phyloP scores from a whole-genome alignment of 1,284 basidiomycete genomes.

The Uromyces viciae-fabae region DNA sequence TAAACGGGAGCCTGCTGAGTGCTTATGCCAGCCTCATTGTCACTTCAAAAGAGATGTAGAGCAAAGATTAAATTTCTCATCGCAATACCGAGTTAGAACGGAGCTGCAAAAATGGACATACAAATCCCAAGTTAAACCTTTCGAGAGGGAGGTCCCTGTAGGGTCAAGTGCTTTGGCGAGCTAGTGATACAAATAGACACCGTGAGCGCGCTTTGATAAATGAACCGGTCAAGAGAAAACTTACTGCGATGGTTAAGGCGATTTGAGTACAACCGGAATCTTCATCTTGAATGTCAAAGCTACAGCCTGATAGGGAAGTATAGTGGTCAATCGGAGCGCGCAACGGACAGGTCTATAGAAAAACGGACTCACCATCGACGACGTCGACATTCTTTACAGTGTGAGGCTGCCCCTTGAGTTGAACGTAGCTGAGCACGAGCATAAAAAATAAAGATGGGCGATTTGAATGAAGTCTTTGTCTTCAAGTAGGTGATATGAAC shows the following conservation, averaged over 20 bases:
- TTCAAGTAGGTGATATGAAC: background rate
- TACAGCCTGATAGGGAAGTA: background rate
- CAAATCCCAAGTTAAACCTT: no score
- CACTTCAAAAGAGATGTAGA: no score
- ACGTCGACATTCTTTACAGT: constrained; percentile 18
- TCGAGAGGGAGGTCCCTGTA: no score
- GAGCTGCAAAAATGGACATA: no score
- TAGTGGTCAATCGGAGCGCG: background rate
- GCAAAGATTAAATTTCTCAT: no score
- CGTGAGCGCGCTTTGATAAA: no score
- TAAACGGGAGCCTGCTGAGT: no score
- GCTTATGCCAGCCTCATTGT: no score
- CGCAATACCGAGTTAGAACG: no score
- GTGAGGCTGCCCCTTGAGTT: constrained; percentile 13
- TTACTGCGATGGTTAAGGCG: constrained; percentile 5
- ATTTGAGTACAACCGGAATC: constrained; percentile 23
- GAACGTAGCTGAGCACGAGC: constrained; percentile 1
- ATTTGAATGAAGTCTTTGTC: background rate
- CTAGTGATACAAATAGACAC: no score
- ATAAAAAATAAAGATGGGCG: background rate
- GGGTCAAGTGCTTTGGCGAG: no score
- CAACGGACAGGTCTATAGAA: background rate
- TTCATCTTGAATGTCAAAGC: background rate
- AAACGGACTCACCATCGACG: constrained; percentile 5
- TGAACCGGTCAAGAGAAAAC: background rate